Conservation (phyloP, 441 rosid genomes). For the Pelargonium fulgidum region DNA sequence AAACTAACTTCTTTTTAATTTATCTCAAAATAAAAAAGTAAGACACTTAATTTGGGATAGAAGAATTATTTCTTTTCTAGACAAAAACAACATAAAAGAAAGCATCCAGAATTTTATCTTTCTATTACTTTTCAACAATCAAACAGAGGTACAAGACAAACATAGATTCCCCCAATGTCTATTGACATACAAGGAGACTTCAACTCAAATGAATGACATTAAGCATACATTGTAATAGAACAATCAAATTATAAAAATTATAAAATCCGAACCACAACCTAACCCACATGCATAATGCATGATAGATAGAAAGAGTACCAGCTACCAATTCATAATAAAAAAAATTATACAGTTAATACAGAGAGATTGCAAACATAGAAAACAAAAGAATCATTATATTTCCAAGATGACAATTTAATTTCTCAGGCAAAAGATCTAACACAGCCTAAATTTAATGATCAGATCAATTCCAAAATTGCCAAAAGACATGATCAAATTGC, state of each 20-base stretch:
- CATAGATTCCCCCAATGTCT: neutral
- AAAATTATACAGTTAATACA: no score
- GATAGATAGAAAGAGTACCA: neutral
- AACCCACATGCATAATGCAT: neutral
- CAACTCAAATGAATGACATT: neutral
- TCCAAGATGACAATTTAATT: no score
- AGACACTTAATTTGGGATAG: no score
- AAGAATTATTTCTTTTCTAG: no score
- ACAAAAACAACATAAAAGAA: neutral
- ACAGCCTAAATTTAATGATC: neutral
- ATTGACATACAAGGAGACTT: neutral
- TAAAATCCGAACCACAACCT: neutral
- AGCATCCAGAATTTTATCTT: neutral
- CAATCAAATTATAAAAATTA: neutral
- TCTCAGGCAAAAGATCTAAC: neutral
- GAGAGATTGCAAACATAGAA: no score
- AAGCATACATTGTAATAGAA: neutral
- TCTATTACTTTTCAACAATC: neutral
- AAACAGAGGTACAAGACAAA: neutral
- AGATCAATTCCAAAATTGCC: slow-evolving; percentile 13
- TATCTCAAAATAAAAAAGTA: no score
- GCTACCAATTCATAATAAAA: neutral
- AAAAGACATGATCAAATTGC: neutral
- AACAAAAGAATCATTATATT: no score
- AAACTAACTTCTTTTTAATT: no score